Percentiles rank a stretch among this genome's conserved stretches.
These are phyloP conservation scores for Citrullus colocynthis DNA, from an alignment of 306 rosid genomes.

Conservation along the genomic window DNA sequence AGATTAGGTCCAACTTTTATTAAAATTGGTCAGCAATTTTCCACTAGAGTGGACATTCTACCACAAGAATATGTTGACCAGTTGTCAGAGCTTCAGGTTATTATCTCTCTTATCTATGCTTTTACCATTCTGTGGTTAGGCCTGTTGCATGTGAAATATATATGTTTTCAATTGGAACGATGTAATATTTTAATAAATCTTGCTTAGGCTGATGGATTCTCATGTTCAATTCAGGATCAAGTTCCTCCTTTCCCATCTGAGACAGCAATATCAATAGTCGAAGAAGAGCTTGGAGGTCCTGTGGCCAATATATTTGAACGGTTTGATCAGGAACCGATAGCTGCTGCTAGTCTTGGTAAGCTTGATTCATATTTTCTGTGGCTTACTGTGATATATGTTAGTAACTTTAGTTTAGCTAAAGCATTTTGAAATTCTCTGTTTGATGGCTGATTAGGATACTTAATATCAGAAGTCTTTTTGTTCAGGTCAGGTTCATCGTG, in stretches of 20 bases:
- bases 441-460: not conserved
- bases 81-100: slow-evolving; percentile 95
- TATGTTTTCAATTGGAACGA: not conserved
- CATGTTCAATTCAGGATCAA: slow-evolving; percentile 67
- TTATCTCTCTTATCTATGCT: slow-evolving; percentile 13
- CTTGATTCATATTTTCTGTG: slow-evolving; percentile 7
- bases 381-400: not conserved
- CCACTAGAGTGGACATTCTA: slow-evolving; percentile 97
- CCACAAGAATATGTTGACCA: slow-evolving; percentile 96
- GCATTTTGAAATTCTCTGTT: not conserved
- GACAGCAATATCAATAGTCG: slow-evolving; percentile 63
- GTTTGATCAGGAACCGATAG: slow-evolving; percentile 91
- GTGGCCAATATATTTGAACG: slow-evolving; percentile 50
- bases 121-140: not conserved
- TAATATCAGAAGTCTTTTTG: slow-evolving; percentile 3
- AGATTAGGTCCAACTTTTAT: slow-evolving; percentile 97
- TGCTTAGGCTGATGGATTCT: slow-evolving; percentile 12
- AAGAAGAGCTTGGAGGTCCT: slow-evolving; percentile 92
- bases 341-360: slow-evolving; percentile 99
- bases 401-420: not conserved
- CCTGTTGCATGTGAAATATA: not conserved
- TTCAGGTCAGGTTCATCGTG: slow-evolving; percentile 99
- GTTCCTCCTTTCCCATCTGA: slow-evolving; percentile 98
- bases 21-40: slow-evolving; percentile 98
- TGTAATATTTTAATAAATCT: slow-evolving; percentile 5